phyloP scores from a whole-genome alignment of 2,329 filamentous ascomycete species.

The Didymellaceae sp. region DNA sequence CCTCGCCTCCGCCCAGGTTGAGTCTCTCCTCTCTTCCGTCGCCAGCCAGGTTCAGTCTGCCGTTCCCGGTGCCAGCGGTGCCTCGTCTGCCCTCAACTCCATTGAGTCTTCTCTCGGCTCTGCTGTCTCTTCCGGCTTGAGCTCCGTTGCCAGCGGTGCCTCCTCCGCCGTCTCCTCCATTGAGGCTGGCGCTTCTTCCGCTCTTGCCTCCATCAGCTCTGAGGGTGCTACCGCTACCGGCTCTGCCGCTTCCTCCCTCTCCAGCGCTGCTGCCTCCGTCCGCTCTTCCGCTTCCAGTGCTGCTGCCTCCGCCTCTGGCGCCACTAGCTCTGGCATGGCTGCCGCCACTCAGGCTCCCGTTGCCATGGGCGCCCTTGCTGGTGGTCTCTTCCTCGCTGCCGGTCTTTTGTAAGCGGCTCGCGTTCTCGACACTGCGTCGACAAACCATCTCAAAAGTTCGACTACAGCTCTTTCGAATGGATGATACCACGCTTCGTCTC shows the following conservation, averaged over 20 bases:
- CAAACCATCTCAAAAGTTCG: conserved; percentile 15
- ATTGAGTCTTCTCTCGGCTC: conserved; percentile 17
- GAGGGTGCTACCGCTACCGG: conserved; percentile 19
- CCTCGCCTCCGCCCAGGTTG: conserved; percentile 38
- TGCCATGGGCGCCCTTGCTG: conserved; percentile 41
- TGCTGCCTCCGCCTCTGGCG: conserved; percentile 15
- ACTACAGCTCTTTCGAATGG: conserved; percentile 11
- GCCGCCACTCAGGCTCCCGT: conserved; percentile 36
- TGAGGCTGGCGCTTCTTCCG: conserved; percentile 21
- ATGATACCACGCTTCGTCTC: conserved; percentile 13
- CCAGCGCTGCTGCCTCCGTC: conserved; percentile 12
- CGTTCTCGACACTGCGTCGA: background rate
- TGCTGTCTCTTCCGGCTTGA: conserved; percentile 15
- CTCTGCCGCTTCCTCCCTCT: conserved; percentile 3
- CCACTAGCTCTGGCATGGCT: conserved; percentile 25
- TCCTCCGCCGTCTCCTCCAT: conserved; percentile 23
- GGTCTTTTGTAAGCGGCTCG: conserved; percentile 40
- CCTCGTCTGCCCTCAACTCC: conserved; percentile 8
- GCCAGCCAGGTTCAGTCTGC: background rate
- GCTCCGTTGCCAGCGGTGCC: conserved; percentile 18
- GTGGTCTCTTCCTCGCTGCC: conserved; percentile 39
- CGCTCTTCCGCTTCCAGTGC: conserved; percentile 2
- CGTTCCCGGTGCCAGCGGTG: conserved; percentile 17
- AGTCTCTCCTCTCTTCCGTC: conserved; percentile 35
- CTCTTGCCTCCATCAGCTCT: conserved; percentile 22